Evolutionary conservation across 257 asterid genomes (phyloP), one percentile per base, ranked within the genome.

Genomic region (Solanum bulbocastanum): DNA sequence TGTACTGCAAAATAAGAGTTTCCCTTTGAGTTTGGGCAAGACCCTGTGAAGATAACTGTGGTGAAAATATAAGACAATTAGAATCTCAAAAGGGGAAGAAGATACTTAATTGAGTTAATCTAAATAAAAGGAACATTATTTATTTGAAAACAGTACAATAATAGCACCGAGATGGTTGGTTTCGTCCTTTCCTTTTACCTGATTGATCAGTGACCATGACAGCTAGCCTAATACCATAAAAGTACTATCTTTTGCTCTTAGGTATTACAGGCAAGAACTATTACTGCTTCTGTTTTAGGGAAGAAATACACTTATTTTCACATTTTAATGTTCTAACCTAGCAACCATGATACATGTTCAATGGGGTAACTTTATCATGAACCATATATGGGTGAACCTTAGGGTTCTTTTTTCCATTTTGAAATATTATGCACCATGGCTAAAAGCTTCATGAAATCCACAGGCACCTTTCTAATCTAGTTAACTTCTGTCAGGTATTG

Each of bases 401-500:
- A 30, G 25, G 68, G 12, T 82, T 37, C 30, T 9, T 82, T 79
- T 56, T 49, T 49, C 85, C 85, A 82, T 79, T 44, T 79, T 44
- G 37, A 79, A 44, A 49, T 49, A 30, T 18, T 49, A 16, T 82
- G 42, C 60, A 82, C 30, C 20, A 30, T 49, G 42, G 85, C 27
- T 82, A 30, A 32, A 82, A 82, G 20, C 30, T 82, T 82, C 44
- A 46, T 49, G 40, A 82, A 46, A 82, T 62, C 40, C 85, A 58
- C 8, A 22, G 85, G 42, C 20, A 46, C 69, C 85, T 30, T 49
- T 82, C 69, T 82, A 82, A 81, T 87, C 87, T 87, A 65, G 44
- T 88, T 68, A 82, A 6, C 58, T 62, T 71, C 87, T 78, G 89
- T 88, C 90, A 97, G 99, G 99, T 97, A 94, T 73, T 96, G 98